Base-by-base conservation (phyloP, 257 asterid genomes). In the Solanum pennellii region DNA sequence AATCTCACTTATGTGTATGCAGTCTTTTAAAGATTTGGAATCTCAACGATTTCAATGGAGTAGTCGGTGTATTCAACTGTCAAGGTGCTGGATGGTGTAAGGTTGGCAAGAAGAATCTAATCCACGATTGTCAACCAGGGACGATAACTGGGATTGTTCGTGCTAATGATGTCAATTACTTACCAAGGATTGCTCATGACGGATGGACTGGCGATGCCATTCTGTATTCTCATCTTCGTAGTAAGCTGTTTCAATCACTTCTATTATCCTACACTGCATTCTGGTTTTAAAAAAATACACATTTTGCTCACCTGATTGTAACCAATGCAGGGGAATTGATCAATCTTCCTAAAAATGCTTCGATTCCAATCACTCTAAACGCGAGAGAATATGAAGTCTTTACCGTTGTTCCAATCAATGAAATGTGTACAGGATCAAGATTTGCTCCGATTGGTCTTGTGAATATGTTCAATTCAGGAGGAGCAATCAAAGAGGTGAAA, bases 81-180 rank as follows among this genome's bases (percentile, higher is more conserved):
- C 98, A 95, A 91, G 97, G 98, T 72, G 98, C 98, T 31, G 96
- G 97, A 71, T 94, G 98, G 98, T 94, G 98, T 41, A 94, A 86
- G 87, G 88, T 52, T 33, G 95, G 91, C 5, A 95, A 92, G 93
- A 96, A 45, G 88, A 94, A 94, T 88, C 96, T 95, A 90, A 95
- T 96, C 84, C 98, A 96, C 23, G 93, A 96, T 74, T 87, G 89
- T 83, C 93, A 91, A 83, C 98, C 98, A 6, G 95, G 91, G 73
- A 91, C 96, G 7, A 91, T 94, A 65, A 92, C 97, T 31, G 96
- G 98, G 71, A 65, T 89, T 44, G 86, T 96, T 82, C 92, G 92
- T 65, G 93, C 98, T 62, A 94, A 89, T 41, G 99, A 96, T 88
- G 94, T 93, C 14, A 87, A 92, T 83, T 96, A 94, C 90, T 92